These are phyloP conservation scores for Hygrophoropsis aurantiaca DNA, from an alignment of 768 basidiomycete species.

Conservation along the genomic window DNA sequence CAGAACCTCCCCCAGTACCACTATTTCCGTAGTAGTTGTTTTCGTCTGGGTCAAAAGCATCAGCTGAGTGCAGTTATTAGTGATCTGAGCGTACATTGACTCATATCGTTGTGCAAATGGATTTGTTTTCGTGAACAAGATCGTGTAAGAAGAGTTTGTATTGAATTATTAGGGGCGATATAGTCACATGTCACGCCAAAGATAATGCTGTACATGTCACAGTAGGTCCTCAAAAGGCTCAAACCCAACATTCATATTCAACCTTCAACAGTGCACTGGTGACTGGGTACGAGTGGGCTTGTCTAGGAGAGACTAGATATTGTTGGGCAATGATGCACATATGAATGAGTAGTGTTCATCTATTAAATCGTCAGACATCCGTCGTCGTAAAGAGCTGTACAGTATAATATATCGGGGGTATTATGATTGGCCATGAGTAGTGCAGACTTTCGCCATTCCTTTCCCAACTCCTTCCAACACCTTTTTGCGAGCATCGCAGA, in stretches of 20 bases:
- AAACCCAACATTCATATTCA: no score
- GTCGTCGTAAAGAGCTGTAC: neutral
- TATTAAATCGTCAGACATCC: no score
- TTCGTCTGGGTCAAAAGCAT: constrained; percentile 14
- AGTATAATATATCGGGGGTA: neutral
- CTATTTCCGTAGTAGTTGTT: constrained; percentile 43
- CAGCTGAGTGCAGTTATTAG: neutral
- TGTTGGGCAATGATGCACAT: no score
- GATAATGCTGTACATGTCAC: no score
- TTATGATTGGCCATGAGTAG: constrained; percentile 35
- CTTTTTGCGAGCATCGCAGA: constrained; percentile 70
- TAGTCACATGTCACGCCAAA: constrained; percentile 16
- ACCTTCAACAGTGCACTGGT: no score
- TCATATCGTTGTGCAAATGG: constrained; percentile 31
- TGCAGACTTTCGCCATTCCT: constrained; percentile 57
- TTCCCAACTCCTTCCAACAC: constrained; percentile 71
- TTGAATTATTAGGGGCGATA: no score
- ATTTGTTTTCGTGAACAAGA: constrained; percentile 4
- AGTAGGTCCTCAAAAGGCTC: no score
- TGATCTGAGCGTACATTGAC: constrained; percentile 36
- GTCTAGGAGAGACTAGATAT: no score
- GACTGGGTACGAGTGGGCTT: no score
- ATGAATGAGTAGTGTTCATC: no score
- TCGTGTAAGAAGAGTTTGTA: constrained; percentile 19
- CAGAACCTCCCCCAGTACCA: constrained; percentile 46